phyloP scores from a whole-genome alignment of 129 eudicot species.

The Flaveria bidentis region DNA sequence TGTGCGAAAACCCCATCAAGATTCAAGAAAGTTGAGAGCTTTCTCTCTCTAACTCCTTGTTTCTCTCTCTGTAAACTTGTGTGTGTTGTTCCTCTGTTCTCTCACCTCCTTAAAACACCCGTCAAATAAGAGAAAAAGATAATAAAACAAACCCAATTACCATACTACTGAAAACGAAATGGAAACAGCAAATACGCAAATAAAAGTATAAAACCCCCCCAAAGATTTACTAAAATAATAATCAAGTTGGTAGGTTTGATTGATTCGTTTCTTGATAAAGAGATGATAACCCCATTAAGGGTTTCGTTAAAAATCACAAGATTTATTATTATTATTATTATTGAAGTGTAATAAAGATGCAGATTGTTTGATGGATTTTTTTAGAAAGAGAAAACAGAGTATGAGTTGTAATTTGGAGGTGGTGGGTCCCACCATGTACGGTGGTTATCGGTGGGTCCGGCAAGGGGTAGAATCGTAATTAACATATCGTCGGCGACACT shows the following conservation, averaged over 20 bases:
- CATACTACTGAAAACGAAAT: slow-evolving; percentile 51
- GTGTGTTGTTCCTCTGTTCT: slow-evolving; percentile 19
- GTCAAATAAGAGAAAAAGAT: slow-evolving; percentile 37
- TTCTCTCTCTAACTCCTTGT: slow-evolving; percentile 19
- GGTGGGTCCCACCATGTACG: slow-evolving; percentile 45
- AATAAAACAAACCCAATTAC: slow-evolving; percentile 50
- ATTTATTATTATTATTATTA: too few relatives aligned
- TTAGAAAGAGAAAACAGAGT: slow-evolving; percentile 33
- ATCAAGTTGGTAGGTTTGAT: slow-evolving; percentile 22
- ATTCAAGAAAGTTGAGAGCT: slow-evolving; percentile 32
- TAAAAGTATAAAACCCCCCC: neutral
- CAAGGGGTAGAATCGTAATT: slow-evolving; percentile 26
- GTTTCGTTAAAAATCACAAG: slow-evolving; percentile 35
- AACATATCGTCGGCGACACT: slow-evolving; percentile 21
- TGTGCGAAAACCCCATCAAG: slow-evolving; percentile 17
- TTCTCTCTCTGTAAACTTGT: slow-evolving; percentile 22
- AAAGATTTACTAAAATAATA: neutral
- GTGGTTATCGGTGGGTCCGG: slow-evolving; percentile 36
- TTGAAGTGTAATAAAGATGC: slow-evolving; percentile 49
- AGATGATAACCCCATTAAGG: slow-evolving; percentile 39
- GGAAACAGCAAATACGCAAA: slow-evolving; percentile 38
- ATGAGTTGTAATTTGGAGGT: slow-evolving; percentile 42
- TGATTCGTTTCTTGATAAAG: slow-evolving; percentile 44
- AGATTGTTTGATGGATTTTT: slow-evolving; percentile 29
- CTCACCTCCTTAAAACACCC: slow-evolving; percentile 32